Base-by-base conservation (phyloP, 2,329 filamentous ascomycete species). In the Colletotrichum kahawae region DNA sequence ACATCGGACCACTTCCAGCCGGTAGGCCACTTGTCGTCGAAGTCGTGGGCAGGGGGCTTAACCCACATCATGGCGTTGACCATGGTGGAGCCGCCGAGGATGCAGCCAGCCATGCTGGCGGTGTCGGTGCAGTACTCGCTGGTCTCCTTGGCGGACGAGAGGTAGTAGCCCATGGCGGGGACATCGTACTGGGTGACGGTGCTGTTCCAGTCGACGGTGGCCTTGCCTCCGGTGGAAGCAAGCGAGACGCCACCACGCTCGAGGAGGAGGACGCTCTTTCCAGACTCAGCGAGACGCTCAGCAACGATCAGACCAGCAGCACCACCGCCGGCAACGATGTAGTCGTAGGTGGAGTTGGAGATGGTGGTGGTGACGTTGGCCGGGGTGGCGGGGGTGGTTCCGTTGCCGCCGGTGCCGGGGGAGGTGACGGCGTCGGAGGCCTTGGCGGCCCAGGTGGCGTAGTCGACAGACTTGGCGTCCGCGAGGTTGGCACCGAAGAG, bases 51-150 rank as follows among this genome's bases (percentile, higher is more conserved):
- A 33, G 73, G 70, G 27, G 78, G 80, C 63, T 77, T 77, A 24
- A 81, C 77, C 63, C 77, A 81, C 75, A 81, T 78, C 74, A 79
- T 76, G 67, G 77, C 79, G 74, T 81, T 81, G 71, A 83, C 76
- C 14, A 77, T 77, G 9, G 79, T 81, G 4, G 80, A 81, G 24
- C 82, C 82, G 33, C 82, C 82, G 13, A 83, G 80, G 16, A 83
- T 77, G 67, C 82, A 83, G n/a, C 80, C 82, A 60, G 81, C 81
- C 27, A 76, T 74, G 10, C 70, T 73, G 48, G 80, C 77, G 7
- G 79, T 79, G 74, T 83, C 82, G 38, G 73, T 78, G 76, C 82
- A 83, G 63, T 75, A 75, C 59, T 78, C 77, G 38, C 31, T 77
- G 51, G 76, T 75, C 34, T 76, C 60, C 56, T 74, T 72, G 48